These are phyloP conservation scores for Fraxinus pennsylvanica DNA, from an alignment of 257 asterid species.

Conservation along the genomic window DNA sequence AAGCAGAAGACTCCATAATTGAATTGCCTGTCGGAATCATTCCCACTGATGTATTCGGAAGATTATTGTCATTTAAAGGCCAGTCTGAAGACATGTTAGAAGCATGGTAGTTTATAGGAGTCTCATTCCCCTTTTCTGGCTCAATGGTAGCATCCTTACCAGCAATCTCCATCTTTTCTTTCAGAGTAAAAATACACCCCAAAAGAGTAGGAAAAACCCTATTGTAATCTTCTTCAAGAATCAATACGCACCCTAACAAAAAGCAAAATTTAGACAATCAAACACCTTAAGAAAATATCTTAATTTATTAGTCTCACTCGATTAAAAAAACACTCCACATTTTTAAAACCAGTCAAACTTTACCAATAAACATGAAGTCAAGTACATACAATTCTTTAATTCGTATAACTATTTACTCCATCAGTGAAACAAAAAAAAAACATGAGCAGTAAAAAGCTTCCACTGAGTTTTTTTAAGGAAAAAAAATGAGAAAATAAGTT, in stretches of 20 bases:
- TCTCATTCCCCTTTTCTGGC: constrained; percentile 46
- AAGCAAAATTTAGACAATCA: constrained; percentile 19
- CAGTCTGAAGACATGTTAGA: constrained; percentile 57
- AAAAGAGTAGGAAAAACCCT: constrained; percentile 6
- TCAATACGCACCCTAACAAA: constrained; percentile 33
- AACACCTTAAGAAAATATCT: neutral
- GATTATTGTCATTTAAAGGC: constrained; percentile 54
- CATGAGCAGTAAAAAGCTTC: neutral
- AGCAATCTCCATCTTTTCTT: constrained; percentile 44
- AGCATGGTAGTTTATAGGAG: constrained; percentile 44
- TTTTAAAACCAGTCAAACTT: neutral
- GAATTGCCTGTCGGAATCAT: constrained; percentile 46
- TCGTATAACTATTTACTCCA: neutral
- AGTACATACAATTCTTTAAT: neutral
- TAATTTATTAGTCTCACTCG: neutral
- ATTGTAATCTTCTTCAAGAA: constrained; percentile 21
- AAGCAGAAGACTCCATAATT: constrained; percentile 45
- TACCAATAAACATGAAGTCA: neutral
- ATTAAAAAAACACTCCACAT: neutral
- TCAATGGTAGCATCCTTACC: constrained; percentile 48
- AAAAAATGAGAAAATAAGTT: neutral
- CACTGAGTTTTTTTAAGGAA: neutral
- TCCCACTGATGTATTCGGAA: constrained; percentile 44
- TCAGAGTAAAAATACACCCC: constrained; percentile 11
- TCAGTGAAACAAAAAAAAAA: neutral